These are phyloP conservation scores for Rhododendron ferrugineum DNA, from an alignment of 148 eudicot species.

Conservation along the genomic window DNA sequence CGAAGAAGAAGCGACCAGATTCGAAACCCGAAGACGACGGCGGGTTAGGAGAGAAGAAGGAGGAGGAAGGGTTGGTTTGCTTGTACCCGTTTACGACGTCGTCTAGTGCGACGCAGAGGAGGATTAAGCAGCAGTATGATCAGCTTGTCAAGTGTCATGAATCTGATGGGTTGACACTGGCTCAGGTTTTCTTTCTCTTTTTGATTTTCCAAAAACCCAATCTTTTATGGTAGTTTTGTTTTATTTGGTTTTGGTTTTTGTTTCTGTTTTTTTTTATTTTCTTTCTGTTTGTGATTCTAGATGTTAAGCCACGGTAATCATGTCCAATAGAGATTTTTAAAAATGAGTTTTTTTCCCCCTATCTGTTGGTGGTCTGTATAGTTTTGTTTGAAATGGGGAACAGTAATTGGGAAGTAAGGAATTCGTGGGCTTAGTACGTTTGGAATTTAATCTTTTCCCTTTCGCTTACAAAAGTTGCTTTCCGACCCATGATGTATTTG, in stretches of 20 bases:
- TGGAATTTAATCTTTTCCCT: background rate
- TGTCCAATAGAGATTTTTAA: background rate
- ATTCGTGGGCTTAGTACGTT: background rate
- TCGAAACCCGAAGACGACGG: background rate
- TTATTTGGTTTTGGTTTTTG: background rate
- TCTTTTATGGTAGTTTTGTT: background rate
- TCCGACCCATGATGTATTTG: background rate
- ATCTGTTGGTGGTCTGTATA: background rate
- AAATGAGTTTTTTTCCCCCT: background rate
- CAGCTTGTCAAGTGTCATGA: constrained; percentile 59
- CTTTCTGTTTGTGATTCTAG: background rate
- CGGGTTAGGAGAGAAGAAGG: constrained; percentile 1
- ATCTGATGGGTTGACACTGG: constrained; percentile 49
- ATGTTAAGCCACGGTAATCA: background rate
- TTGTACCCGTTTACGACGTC: constrained; percentile 57
- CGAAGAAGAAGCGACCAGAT: constrained; percentile 32
- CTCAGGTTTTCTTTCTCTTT: constrained; percentile 40
- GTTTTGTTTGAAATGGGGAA: background rate
- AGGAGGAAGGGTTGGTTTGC: constrained; percentile 47
- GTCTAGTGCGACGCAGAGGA: constrained; percentile 60
- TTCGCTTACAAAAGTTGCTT: background rate
- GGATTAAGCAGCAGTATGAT: constrained; percentile 67
- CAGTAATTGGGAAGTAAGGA: background rate
- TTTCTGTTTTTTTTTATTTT: background rate
- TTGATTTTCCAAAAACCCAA: background rate